These are phyloP conservation scores for Mercurialis annua DNA, from an alignment of 345 rosid species.

Conservation along the genomic window DNA sequence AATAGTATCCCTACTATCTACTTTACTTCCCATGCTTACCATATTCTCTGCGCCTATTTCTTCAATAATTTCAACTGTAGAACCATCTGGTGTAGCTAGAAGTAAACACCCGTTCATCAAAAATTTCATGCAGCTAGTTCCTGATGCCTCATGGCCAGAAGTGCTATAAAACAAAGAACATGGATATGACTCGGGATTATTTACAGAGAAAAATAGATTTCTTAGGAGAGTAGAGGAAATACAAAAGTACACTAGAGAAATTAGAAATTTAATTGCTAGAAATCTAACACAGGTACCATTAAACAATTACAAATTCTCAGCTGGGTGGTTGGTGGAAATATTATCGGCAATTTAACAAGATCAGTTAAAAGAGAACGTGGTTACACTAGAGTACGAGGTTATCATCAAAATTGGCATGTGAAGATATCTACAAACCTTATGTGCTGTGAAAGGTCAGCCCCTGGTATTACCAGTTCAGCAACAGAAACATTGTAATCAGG, in stretches of 20 bases:
- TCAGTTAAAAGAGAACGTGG: neutral
- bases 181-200: neutral
- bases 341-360: neutral
- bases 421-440: constrained; percentile 29
- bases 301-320: neutral
- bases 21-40: constrained; percentile 23
- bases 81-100: constrained; percentile 47
- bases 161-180: constrained; percentile 27
- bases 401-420: neutral
- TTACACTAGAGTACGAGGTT: neutral
- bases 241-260: neutral
- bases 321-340: neutral
- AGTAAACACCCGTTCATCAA: constrained; percentile 53
- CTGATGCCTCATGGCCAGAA: constrained; percentile 51
- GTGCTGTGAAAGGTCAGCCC: constrained; percentile 52
- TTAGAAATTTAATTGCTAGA: neutral
- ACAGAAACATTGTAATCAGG: constrained; percentile 53
- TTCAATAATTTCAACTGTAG: constrained; percentile 40
- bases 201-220: neutral
- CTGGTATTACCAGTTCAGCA: constrained; percentile 51
- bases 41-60: constrained; percentile 48
- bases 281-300: neutral
- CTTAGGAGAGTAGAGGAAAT: neutral
- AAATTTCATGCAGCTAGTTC: constrained; percentile 49
- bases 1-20: neutral